Percentiles rank a stretch among this genome's conserved stretches.
These are phyloP conservation scores for Sclerotinia borealis DNA, from an alignment of 2,329 filamentous ascomycete species.

Conservation along the genomic window DNA sequence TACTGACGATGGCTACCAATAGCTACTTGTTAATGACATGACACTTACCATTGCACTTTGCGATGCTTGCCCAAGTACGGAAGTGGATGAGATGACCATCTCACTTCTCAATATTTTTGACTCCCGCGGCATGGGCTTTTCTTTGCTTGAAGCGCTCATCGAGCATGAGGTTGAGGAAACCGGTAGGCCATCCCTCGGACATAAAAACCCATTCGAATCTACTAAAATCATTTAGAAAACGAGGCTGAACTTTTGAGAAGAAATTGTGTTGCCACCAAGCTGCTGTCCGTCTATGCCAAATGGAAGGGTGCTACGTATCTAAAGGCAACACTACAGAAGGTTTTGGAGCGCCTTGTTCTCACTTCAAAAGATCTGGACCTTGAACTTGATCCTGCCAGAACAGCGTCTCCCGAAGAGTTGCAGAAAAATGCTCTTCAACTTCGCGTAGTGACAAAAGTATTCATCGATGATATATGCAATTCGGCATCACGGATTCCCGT, in stretches of 20 bases:
- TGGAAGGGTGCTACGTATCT: slow-evolving; percentile 64
- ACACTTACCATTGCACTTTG: slow-evolving; percentile 58
- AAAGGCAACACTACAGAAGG: slow-evolving; percentile 58
- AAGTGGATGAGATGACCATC: slow-evolving; percentile 64
- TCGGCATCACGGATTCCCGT: slow-evolving; percentile 55
- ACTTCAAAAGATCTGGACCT: slow-evolving; percentile 63
- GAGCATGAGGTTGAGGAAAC: slow-evolving; percentile 65
- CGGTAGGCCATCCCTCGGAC: slow-evolving; percentile 36
- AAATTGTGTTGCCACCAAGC: slow-evolving; percentile 66
- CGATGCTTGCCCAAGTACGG: slow-evolving; percentile 58
- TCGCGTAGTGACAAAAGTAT: slow-evolving; percentile 61
- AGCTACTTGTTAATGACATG: slow-evolving; percentile 58
- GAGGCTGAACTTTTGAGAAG: slow-evolving; percentile 62
- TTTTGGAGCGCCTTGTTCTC: slow-evolving; percentile 58
- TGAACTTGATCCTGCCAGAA: slow-evolving; percentile 59
- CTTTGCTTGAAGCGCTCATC: slow-evolving; percentile 59
- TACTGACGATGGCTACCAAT: slow-evolving; percentile 13
- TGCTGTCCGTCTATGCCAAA: slow-evolving; percentile 64
- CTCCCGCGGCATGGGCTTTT: slow-evolving; percentile 55
- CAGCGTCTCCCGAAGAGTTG: slow-evolving; percentile 54
- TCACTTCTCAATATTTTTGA: slow-evolving; percentile 66
- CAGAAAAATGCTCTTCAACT: slow-evolving; percentile 61
- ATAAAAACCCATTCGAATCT: neutral
- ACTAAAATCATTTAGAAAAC: slow-evolving; percentile 43
- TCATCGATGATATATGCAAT: slow-evolving; percentile 64